Evolutionary conservation across 306 rosid species (phyloP).

Genomic region (Vigna nakashimae): DNA sequence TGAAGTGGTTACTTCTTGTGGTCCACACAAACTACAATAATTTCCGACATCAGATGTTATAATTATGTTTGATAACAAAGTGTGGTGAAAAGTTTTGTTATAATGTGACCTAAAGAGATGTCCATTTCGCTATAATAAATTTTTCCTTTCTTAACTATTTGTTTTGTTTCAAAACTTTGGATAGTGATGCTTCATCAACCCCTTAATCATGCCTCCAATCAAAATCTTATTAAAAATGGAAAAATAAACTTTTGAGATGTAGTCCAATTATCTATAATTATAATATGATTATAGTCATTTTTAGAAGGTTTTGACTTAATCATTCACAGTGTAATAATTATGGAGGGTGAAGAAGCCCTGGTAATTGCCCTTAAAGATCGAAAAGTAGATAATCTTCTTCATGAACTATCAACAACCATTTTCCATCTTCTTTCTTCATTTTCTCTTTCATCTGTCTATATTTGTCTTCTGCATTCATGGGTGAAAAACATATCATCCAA

Average conservation of each 20-base stretch:
- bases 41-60: constrained; percentile 27
- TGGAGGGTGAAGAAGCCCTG: too few relatives aligned
- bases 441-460: too few relatives aligned
- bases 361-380: too few relatives aligned
- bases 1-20: constrained; percentile 44
- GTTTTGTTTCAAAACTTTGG: constrained; percentile 32
- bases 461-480: too few relatives aligned
- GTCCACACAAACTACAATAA: constrained; percentile 53
- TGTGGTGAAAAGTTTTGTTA: constrained; percentile 12
- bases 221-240: not conserved
- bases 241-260: not conserved
- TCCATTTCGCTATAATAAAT: not conserved
- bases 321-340: too few relatives aligned
- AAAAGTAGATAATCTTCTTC: too few relatives aligned
- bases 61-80: constrained; percentile 47
- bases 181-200: constrained; percentile 64
- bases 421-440: too few relatives aligned
- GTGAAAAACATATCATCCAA: too few relatives aligned
- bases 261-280: not conserved
- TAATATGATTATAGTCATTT: not conserved
- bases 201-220: constrained; percentile 19
- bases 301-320: too few relatives aligned
- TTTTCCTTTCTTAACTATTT: constrained; percentile 30
- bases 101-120: constrained; percentile 30
- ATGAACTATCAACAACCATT: too few relatives aligned